Base-by-base conservation (phyloP, 768 basidiomycete species). In the Clitopilus hobsonii region DNA sequence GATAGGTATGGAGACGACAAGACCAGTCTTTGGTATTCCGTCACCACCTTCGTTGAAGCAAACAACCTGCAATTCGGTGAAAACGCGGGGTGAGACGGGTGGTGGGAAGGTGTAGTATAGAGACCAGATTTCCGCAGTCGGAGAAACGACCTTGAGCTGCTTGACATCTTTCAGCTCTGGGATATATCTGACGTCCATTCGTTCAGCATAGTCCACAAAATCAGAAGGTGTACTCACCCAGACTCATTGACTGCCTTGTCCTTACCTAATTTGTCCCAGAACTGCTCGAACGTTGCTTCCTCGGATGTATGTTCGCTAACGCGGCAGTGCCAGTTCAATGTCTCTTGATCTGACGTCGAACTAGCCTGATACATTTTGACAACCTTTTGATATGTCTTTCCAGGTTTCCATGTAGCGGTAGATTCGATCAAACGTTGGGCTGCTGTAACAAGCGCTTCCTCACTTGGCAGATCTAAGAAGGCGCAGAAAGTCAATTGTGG, bases 71-170 rank as follows among this genome's bases (percentile, higher is more conserved):
- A 90, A 67, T 29, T 85, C 86, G 1, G 88, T 90, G 68, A 91
- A 92, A 20, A 88, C 79, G 13, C 89, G 83, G 8, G 88, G 83
- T 2, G 88, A 84, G 18, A 91, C 68, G 2, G 88, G 83, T 5
- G 86, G 81, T 0, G 81, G 73, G 68, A 91, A 88, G 2, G 78
- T 85, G 68, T 92, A 92, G 66, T 83, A 81, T 56, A 88, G 58
- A 0, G 85, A 79, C 88, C 88, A 91, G 57, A 91, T 82, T 2
- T 75, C 72, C 50, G 85, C 80, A 2, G 78, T 85, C 10, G 80
- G 73, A 0, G 88, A 88, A 38, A 91, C 65, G 23, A 77, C 76
- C 66, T 85, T 83, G 59, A 91, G 71, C 59, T 79, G 73, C 3
- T 77, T 77, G 1, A 80, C 86, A 61, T 86, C 84, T 62, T 83